Base-by-base conservation (phyloP, 441 rosid species). In the Erysimum pusillum region DNA sequence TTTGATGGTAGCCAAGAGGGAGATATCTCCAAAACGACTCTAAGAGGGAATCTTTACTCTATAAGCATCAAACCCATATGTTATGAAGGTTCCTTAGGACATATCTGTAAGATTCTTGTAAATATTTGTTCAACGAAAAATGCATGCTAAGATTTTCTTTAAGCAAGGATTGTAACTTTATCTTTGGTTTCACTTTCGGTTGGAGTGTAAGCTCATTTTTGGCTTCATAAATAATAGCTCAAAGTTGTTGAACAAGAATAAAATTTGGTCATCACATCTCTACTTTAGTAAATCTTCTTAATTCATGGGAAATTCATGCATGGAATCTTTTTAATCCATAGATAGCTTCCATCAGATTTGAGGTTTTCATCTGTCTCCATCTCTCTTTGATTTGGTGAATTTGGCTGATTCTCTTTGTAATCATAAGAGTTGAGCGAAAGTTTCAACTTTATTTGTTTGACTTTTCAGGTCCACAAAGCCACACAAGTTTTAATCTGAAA, bases 171-270 rank as follows among this genome's bases (percentile, higher is more conserved):
- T 45, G 15, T 56, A 32, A 35, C 35, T 66, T 67, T 58, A 46
- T 49, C 25, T 54, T 56, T 65, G 34, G 44, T 36, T 73, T 67
- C 62, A 67, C 68, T 14, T 75, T 67, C 17, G 17, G 48, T 59
- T 67, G 4, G 62, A 48, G 44, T 39, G 17, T 54, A 7, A 54
- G 6, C 25, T 39, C 63, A 69, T 15, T 9, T 9, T 18, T 35
- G 7, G 25, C 5, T 9, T 54, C 31, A 36, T 28, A 36, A n/a
- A n/a, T n/a, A n/a, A 14, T 11, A 57, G 48, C 63, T 65, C 67
- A 65, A 77, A 77, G 34, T 77, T 77, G 64, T 72, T 72, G 64
- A 67, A 71, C 22, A 71, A 49, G 13, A 72, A 65, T 51, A 52
- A 72, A 5, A 59, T 20, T n/a, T 59, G 25, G 68, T 66, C 77